Evolutionary conservation across 2,329 filamentous ascomycete species (phyloP).

Genomic region (Chaetomium sp.): DNA sequence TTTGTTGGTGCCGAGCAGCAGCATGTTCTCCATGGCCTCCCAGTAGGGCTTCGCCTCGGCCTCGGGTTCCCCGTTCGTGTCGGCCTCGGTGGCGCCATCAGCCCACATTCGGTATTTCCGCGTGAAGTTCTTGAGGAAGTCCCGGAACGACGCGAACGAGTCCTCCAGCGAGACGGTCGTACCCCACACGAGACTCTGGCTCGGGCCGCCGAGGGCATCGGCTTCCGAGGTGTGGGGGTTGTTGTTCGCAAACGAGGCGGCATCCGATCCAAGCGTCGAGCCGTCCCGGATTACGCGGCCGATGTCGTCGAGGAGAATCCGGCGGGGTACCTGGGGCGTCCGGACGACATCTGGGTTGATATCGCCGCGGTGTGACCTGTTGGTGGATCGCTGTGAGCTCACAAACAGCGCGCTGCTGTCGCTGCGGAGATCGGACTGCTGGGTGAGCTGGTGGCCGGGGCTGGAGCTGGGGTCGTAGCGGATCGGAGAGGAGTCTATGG

Average conservation of each 20-base stretch:
- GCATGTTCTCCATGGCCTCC: conserved; percentile 82
- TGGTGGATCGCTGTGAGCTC: conserved; percentile 50
- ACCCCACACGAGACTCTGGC: conserved; percentile 86
- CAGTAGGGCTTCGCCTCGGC: conserved; percentile 77
- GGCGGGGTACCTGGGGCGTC: conserved; percentile 45
- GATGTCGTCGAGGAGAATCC: conserved; percentile 53
- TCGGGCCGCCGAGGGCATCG: conserved; percentile 74
- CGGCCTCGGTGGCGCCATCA: conserved; percentile 73
- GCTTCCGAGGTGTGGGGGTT: conserved; percentile 89
- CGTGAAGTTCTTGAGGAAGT: conserved; percentile 87
- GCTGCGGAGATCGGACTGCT: conserved; percentile 66
- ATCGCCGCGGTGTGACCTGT: conserved; percentile 68
- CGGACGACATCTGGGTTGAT: conserved; percentile 71
- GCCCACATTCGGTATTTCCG: conserved; percentile 90
- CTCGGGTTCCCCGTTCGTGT: conserved; percentile 62
- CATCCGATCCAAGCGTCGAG: conserved; percentile 47
- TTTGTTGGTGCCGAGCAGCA: conserved; percentile 73
- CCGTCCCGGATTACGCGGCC: conserved; percentile 53
- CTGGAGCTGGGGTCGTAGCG: conserved; percentile 87
- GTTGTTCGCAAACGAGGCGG: conserved; percentile 53
- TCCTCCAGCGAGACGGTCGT: conserved; percentile 94
- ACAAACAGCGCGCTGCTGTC: conserved; percentile 87
- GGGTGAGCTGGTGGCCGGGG: conserved; percentile 56
- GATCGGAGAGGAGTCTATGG: conserved; percentile 81
- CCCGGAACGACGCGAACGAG: conserved; percentile 79